phyloP scores from a whole-genome alignment of 345 rosid genomes.

The Litchi chinensis region DNA sequence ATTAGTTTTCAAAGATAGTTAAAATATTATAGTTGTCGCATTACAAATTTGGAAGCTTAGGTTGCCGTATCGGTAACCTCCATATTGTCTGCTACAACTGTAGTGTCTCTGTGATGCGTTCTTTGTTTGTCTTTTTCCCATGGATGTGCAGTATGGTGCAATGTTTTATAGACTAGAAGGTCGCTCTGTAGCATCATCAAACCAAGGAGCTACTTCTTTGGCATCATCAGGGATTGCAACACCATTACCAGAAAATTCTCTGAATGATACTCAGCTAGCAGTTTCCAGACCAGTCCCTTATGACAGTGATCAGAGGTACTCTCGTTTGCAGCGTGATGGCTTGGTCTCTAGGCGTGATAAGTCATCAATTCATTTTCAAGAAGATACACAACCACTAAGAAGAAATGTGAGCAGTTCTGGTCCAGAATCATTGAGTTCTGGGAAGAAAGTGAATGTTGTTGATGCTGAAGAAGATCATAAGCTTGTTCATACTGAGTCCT shows the following conservation, averaged over 20 bases:
- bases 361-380: conserved; percentile 55
- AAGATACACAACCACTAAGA: conserved; percentile 55
- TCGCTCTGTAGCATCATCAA: conserved; percentile 35
- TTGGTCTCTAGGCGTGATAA: conserved; percentile 69
- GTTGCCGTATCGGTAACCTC: background rate
- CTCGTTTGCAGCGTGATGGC: conserved; percentile 63
- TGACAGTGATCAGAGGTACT: conserved; percentile 61
- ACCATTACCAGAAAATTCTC: conserved; percentile 38
- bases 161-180: conserved; percentile 52
- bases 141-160: conserved; percentile 47
- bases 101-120: conserved; percentile 6
- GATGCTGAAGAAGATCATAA: conserved; percentile 46
- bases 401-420: conserved; percentile 52
- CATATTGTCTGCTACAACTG: background rate
- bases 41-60: background rate
- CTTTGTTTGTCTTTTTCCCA: conserved; percentile 16
- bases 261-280: conserved; percentile 40
- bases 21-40: background rate
- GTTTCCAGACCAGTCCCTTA: conserved; percentile 46
- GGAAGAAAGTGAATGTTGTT: conserved; percentile 46
- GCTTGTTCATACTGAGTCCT: conserved; percentile 38
- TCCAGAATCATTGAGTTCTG: conserved; percentile 43
- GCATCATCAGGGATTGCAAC: conserved; percentile 37
- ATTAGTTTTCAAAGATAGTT: background rate
- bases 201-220: conserved; percentile 44